Conservation (phyloP, 805 yeast species). For the Zygosaccharomyces bailii region DNA sequence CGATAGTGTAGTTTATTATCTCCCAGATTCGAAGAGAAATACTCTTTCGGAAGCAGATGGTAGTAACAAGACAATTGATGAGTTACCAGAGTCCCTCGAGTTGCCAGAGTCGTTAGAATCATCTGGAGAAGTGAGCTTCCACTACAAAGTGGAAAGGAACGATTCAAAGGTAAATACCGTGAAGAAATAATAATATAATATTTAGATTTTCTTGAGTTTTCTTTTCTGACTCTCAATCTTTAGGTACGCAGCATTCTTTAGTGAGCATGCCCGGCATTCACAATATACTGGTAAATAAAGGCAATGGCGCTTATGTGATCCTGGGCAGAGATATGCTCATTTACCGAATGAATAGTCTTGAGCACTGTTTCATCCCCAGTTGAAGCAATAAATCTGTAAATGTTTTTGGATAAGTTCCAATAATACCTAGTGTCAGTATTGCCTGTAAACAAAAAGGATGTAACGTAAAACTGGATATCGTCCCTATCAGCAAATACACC, state of each 20-base stretch:
- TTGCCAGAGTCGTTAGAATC: slow-evolving; percentile 1
- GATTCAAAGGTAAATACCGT: not conserved
- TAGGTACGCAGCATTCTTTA: not conserved
- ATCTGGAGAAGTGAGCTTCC: slow-evolving; percentile 2
- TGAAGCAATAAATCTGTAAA: slow-evolving; percentile 45
- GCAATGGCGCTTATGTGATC: slow-evolving; percentile 60
- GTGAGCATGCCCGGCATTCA: slow-evolving; percentile 23
- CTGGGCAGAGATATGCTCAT: slow-evolving; percentile 54
- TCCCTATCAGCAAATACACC: slow-evolving; percentile 34
- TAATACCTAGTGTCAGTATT: slow-evolving; percentile 62
- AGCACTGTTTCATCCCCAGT: slow-evolving; percentile 18
- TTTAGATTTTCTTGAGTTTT: not conserved
- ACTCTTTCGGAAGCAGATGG: not conserved
- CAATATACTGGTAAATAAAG: slow-evolving; percentile 49
- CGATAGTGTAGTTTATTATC: not conserved
- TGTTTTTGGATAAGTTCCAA: slow-evolving; percentile 52
- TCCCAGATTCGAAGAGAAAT: not conserved
- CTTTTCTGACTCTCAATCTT: not conserved
- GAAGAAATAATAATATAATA: not conserved
- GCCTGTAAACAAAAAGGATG: slow-evolving; percentile 54
- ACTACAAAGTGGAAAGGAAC: slow-evolving; percentile 1
- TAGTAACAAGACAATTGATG: not conserved
- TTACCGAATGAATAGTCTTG: slow-evolving; percentile 54
- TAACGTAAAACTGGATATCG: slow-evolving; percentile 32
- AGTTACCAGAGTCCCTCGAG: not conserved